Conservation (phyloP, 345 rosid species). For the Brassica napus region DNA sequence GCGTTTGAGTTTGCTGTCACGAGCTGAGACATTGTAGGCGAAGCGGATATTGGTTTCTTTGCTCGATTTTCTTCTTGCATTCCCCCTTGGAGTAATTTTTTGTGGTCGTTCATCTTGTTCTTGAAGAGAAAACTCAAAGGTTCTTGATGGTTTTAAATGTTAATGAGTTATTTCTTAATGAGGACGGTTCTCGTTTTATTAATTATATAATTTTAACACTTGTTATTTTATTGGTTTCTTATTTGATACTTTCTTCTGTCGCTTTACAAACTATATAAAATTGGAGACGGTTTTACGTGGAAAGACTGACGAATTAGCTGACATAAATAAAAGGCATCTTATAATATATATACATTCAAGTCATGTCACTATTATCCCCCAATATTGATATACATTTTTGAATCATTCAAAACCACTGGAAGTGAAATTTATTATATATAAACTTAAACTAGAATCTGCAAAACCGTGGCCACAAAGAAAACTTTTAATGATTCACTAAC, state of each 20-base stretch:
- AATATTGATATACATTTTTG: background rate
- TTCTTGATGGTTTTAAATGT: constrained; percentile 12
- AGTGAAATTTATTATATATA: background rate
- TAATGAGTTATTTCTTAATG: constrained; percentile 7
- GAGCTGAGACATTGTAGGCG: constrained; percentile 11
- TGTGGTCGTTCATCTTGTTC: constrained; percentile 30
- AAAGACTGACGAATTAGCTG: constrained; percentile 2
- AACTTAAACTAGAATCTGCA: background rate
- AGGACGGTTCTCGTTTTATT: background rate
- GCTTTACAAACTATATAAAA: constrained; percentile 26
- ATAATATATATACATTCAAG: background rate
- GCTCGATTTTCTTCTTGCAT: constrained; percentile 17
- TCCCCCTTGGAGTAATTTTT: constrained; percentile 18
- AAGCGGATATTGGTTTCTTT: background rate
- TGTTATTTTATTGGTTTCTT: constrained; percentile 2
- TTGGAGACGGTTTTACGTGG: constrained; percentile 36
- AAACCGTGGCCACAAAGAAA: background rate
- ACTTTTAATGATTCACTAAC: background rate
- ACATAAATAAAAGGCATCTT: background rate
- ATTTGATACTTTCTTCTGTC: constrained; percentile 10
- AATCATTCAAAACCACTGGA: background rate
- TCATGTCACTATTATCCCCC: background rate
- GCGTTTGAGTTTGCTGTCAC: constrained; percentile 20
- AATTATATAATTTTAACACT: background rate
- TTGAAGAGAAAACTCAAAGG: constrained; percentile 4